Evolutionary conservation across 306 rosid genomes (phyloP).

Genomic region (Luffa aegyptiaca): DNA sequence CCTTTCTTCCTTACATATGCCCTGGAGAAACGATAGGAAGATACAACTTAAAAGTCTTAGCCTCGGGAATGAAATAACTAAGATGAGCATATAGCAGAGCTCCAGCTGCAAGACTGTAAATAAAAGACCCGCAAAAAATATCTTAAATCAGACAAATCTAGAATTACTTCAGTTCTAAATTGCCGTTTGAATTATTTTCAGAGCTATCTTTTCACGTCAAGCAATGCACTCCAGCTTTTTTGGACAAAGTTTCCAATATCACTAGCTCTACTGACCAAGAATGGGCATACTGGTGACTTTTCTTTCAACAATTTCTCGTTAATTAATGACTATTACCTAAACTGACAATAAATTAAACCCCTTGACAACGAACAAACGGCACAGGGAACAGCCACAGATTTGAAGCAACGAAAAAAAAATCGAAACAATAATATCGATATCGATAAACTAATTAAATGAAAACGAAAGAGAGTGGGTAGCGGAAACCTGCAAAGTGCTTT

Average conservation of each 20-base stretch:
- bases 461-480: neutral
- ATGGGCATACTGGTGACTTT: neutral
- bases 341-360: neutral
- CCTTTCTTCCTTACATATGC: slow-evolving; percentile 77
- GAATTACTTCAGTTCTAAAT: neutral
- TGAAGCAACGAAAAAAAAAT: neutral
- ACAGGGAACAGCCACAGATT: neutral
- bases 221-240: neutral
- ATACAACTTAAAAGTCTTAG: neutral
- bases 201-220: neutral
- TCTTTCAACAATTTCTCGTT: neutral
- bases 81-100: neutral
- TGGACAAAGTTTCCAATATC: neutral
- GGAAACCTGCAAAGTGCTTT: slow-evolving; percentile 77
- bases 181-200: neutral
- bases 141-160: neutral
- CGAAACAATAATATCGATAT: neutral
- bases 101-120: neutral
- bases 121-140: neutral
- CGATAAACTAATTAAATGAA: neutral
- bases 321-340: neutral
- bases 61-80: neutral
- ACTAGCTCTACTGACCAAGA: neutral
- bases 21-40: slow-evolving; percentile 20
- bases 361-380: neutral